Conservation (phyloP, 805 yeast genomes). For the Saccharomyces cerevisiae region DNA sequence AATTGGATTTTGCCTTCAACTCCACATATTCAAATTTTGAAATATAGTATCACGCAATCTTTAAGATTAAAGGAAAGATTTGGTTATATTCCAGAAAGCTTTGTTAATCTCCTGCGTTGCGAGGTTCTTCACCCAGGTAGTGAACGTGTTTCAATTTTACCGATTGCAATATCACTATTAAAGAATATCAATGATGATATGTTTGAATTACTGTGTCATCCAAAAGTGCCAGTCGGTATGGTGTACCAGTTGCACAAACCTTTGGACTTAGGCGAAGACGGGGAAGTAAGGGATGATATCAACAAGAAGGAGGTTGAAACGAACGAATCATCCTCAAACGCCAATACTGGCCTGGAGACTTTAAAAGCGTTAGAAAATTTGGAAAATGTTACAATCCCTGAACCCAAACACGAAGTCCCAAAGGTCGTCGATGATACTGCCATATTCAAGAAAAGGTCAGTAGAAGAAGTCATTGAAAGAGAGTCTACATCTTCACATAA, state of each 20-base stretch:
- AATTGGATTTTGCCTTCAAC: conserved; percentile 50
- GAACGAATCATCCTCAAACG: background rate
- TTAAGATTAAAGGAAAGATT: conserved; percentile 25
- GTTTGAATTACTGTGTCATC: conserved; percentile 57
- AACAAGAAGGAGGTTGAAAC: background rate
- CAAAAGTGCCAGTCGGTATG: conserved; percentile 56
- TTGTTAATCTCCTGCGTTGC: conserved; percentile 39
- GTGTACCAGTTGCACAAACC: conserved; percentile 23
- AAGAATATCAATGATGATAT: conserved; percentile 39
- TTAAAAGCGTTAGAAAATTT: background rate
- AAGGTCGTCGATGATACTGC: conserved; percentile 6
- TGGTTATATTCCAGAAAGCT: conserved; percentile 23
- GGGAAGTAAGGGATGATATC: conserved; percentile 9
- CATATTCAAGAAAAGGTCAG: conserved; percentile 7
- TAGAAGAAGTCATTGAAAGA: conserved; percentile 1
- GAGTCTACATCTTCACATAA: background rate
- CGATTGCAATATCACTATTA: conserved; percentile 53
- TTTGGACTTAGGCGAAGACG: conserved; percentile 23
- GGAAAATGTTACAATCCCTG: background rate
- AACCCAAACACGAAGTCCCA: background rate
- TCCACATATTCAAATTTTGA: conserved; percentile 50
- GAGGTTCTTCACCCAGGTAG: conserved; percentile 63
- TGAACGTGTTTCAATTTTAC: conserved; percentile 57
- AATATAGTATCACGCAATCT: conserved; percentile 36
- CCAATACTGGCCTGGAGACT: background rate